Evolutionary conservation across 768 basidiomycete species (phyloP).

Genomic region (Leucocoprinus birnbaumii): DNA sequence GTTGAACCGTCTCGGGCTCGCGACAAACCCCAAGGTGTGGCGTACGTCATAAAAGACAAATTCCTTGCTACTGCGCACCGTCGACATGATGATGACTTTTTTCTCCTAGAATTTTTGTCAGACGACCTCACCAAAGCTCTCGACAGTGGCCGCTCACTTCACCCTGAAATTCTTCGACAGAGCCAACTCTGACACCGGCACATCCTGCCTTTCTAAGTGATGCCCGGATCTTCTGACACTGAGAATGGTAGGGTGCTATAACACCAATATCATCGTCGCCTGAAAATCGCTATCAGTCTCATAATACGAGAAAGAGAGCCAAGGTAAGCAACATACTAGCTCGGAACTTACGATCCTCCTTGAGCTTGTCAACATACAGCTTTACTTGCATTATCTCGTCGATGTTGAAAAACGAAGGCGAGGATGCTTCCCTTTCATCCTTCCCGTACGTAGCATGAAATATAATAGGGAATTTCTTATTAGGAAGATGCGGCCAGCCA

Average conservation of each 20-base stretch:
- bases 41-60: conserved; percentile 49
- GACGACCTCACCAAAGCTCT: too few species aligned
- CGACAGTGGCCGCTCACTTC: too few species aligned
- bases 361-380: conserved; percentile 39
- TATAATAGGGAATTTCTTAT: conserved; percentile 52
- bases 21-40: conserved; percentile 56
- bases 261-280: conserved; percentile 53
- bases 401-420: conserved; percentile 72
- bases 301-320: too few species aligned
- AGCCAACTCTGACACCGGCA: conserved; percentile 52
- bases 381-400: conserved; percentile 55
- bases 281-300: conserved; percentile 16
- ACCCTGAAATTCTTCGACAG: conserved; percentile 65
- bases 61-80: conserved; percentile 51
- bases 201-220: conserved; percentile 27
- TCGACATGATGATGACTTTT: conserved; percentile 51
- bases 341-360: conserved; percentile 29
- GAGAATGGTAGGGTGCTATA: conserved; percentile 60
- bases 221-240: conserved; percentile 45
- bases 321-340: conserved; percentile 34
- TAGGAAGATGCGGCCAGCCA: conserved; percentile 36
- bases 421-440: conserved; percentile 61
- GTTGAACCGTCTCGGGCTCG: conserved; percentile 54
- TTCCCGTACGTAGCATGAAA: conserved; percentile 60
- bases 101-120: too few species aligned